phyloP scores from a whole-genome alignment of 2,329 filamentous ascomycete species.

The Nemania sp. region DNA sequence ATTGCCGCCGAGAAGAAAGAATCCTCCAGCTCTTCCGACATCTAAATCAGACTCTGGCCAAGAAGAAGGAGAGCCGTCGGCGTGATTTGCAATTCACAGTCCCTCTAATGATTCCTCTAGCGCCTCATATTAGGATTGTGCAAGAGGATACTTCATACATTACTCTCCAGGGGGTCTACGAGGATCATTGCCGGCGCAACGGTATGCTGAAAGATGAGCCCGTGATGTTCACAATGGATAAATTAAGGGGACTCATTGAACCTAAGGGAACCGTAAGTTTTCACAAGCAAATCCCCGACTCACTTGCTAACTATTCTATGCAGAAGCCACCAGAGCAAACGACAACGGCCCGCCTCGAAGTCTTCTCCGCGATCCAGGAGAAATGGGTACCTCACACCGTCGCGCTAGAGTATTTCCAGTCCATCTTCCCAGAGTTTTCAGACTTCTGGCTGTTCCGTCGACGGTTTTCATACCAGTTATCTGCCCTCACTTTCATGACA shows the following conservation, averaged over 20 bases:
- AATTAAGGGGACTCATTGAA: conserved; percentile 81
- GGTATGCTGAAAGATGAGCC: conserved; percentile 95
- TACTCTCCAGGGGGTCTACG: conserved; percentile 92
- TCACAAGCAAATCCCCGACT: neutral
- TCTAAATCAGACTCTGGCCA: conserved; percentile 90
- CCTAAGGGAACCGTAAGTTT: conserved; percentile 69
- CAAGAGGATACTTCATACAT: conserved; percentile 96
- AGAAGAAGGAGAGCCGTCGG: conserved; percentile 94
- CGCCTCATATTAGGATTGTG: conserved; percentile 93
- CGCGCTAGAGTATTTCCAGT: conserved; percentile 88
- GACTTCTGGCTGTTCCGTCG: conserved; percentile 99
- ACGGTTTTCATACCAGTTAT: conserved; percentile 96
- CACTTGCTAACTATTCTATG: conserved; percentile 39
- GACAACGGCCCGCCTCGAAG: conserved; percentile 82
- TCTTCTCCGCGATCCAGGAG: conserved; percentile 94
- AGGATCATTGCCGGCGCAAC: conserved; percentile 92
- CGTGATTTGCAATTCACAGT: conserved; percentile 96
- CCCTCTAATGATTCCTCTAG: conserved; percentile 93
- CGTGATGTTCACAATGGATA: conserved; percentile 94
- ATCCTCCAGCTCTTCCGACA: conserved; percentile 97
- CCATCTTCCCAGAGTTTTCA: conserved; percentile 85
- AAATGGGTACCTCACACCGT: conserved; percentile 89
- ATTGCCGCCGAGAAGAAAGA: conserved; percentile 92
- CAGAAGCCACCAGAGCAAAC: conserved; percentile 78
- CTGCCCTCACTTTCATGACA: conserved; percentile 96